phyloP scores from a whole-genome alignment of 2,329 filamentous ascomycete species.

The Aspergillus piperis region DNA sequence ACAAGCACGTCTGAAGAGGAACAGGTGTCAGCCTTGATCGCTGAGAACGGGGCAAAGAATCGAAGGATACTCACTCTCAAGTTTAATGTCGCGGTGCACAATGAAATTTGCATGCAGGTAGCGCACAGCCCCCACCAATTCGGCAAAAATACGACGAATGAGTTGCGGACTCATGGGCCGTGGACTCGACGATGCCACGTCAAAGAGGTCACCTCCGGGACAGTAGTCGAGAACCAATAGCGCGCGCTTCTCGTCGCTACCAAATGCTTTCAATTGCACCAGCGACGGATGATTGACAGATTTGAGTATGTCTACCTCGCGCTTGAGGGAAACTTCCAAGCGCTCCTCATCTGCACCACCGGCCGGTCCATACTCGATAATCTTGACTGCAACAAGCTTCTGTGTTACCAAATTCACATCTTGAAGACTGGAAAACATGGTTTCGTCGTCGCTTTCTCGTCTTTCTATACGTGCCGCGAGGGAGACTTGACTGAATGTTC shows the following conservation, averaged over 20 bases:
- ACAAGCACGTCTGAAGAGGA: slow-evolving; percentile 75
- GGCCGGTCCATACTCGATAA: slow-evolving; percentile 91
- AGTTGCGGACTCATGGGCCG: slow-evolving; percentile 68
- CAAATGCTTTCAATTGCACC: slow-evolving; percentile 89
- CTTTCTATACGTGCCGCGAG: slow-evolving; percentile 78
- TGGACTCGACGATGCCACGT: slow-evolving; percentile 75
- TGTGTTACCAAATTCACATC: slow-evolving; percentile 54
- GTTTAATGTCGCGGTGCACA: slow-evolving; percentile 95
- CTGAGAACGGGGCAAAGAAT: not conserved
- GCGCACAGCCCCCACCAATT: slow-evolving; percentile 78
- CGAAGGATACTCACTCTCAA: slow-evolving; percentile 74
- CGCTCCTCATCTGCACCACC: slow-evolving; percentile 91
- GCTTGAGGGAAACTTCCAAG: slow-evolving; percentile 88
- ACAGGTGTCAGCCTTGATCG: slow-evolving; percentile 3
- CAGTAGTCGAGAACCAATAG: slow-evolving; percentile 89
- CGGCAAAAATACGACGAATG: slow-evolving; percentile 83
- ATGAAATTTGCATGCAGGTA: slow-evolving; percentile 86
- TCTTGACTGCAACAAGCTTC: slow-evolving; percentile 88
- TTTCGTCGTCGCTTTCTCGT: slow-evolving; percentile 38
- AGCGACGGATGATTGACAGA: slow-evolving; percentile 84
- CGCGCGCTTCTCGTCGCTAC: slow-evolving; percentile 76
- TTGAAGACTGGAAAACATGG: slow-evolving; percentile 14
- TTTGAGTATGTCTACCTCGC: slow-evolving; percentile 92
- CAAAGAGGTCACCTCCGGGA: slow-evolving; percentile 91
- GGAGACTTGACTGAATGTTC: slow-evolving; percentile 93